Evolutionary conservation across 306 rosid species (phyloP).

Genomic region (Pterocarpus santalinus): DNA sequence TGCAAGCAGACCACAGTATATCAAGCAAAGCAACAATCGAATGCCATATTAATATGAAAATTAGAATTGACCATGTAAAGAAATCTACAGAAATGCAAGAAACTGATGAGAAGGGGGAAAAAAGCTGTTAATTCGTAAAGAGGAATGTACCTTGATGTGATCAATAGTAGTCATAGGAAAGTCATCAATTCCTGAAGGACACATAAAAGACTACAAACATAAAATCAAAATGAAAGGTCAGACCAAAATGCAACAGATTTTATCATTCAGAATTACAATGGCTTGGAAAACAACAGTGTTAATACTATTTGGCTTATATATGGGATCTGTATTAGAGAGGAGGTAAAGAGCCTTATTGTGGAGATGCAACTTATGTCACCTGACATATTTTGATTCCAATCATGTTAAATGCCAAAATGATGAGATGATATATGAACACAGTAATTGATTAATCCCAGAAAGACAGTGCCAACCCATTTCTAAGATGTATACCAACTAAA

Average conservation of each 20-base stretch:
- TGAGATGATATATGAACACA: constrained; percentile 17
- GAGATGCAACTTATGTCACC: constrained; percentile 21
- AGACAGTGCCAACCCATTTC: neutral
- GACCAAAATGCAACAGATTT: constrained; percentile 13
- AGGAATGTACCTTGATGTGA: constrained; percentile 81
- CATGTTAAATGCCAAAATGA: constrained; percentile 34
- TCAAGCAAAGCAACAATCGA: constrained; percentile 36
- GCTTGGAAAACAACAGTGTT: constrained; percentile 1
- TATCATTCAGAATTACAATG: constrained; percentile 1
- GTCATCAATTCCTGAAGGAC: constrained; percentile 95
- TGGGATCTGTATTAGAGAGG: neutral
- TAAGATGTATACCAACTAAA: constrained; percentile 28
- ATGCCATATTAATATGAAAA: constrained; percentile 8
- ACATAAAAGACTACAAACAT: constrained; percentile 87
- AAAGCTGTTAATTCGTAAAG: neutral
- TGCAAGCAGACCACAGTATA: neutral
- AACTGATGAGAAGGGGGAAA: neutral
- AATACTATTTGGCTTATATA: neutral
- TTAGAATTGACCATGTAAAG: neutral
- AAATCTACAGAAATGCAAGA: constrained; percentile 25
- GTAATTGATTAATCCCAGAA: constrained; percentile 7
- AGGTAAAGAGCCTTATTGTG: constrained; percentile 11
- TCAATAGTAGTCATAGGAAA: constrained; percentile 87
- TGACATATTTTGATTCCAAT: constrained; percentile 24
- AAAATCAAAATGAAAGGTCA: constrained; percentile 34